Evolutionary conservation across 495 filamentous ascomycete species (phyloP).

Genomic region (Penicillium angulare): DNA sequence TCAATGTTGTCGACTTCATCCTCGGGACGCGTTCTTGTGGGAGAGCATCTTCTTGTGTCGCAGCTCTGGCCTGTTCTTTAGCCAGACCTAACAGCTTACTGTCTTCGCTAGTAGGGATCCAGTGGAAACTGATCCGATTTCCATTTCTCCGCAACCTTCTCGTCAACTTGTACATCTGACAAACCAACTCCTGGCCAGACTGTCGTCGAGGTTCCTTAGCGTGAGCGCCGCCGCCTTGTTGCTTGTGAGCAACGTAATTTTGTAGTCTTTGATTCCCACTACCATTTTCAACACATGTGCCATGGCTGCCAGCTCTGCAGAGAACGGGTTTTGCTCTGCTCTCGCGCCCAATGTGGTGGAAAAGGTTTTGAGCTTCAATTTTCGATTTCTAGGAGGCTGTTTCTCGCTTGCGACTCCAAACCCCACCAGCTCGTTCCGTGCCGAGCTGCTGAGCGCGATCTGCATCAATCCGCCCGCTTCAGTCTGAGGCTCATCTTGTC

Average conservation of each 20-base stretch:
- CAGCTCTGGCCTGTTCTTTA: constrained; percentile 19
- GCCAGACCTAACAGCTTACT: constrained; percentile 17
- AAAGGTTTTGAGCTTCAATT: background rate
- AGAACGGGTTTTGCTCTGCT: background rate
- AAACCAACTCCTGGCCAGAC: background rate
- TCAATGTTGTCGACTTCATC: no score
- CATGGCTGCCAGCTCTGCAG: no score
- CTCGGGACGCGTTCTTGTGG: constrained; percentile 7
- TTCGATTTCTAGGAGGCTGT: background rate
- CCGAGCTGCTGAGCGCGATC: background rate
- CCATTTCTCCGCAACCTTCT: constrained; percentile 6
- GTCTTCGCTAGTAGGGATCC: constrained; percentile 11
- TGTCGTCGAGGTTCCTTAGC: background rate
- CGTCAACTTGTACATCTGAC: constrained; percentile 4
- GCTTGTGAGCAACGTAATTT: background rate
- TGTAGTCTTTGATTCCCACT: no score
- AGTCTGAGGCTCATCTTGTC: background rate
- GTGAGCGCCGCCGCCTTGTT: background rate
- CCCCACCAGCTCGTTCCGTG: background rate
- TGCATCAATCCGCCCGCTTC: background rate
- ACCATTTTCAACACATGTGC: no score
- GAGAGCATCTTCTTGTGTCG: constrained; percentile 10
- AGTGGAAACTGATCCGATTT: constrained; percentile 11
- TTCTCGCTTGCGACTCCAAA: background rate
- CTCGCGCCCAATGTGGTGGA: background rate